Evolutionary conservation across 2,329 filamentous ascomycete species (phyloP).

Genomic region (Apiospora kogelbergensis): DNA sequence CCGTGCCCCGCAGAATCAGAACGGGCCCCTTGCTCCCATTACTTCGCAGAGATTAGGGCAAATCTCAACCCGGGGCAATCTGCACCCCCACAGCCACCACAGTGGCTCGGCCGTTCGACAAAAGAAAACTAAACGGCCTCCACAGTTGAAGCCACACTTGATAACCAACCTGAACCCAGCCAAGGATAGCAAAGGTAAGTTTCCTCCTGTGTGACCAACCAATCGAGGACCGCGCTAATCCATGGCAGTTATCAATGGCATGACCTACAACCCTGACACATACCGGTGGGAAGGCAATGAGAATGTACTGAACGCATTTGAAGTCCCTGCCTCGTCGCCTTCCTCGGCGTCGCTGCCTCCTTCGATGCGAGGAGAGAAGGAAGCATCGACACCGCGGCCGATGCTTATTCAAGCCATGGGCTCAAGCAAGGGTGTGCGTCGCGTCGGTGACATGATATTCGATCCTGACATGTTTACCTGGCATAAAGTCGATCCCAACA

Average conservation of each 20-base stretch:
- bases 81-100: conserved; percentile 43
- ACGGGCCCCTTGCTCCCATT: conserved; percentile 53
- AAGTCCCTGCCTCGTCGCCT: conserved; percentile 58
- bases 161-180: conserved; percentile 79
- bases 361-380: conserved; percentile 54
- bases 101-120: conserved; percentile 41
- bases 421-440: conserved; percentile 80
- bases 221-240: neutral
- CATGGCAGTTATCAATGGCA: conserved; percentile 72
- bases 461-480: conserved; percentile 97
- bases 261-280: conserved; percentile 88
- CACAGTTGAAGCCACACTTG: conserved; percentile 75
- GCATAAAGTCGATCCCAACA: conserved; percentile 71
- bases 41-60: conserved; percentile 56
- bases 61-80: conserved; percentile 48
- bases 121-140: conserved; percentile 57
- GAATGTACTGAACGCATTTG: conserved; percentile 77
- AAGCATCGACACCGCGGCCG: conserved; percentile 60
- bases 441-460: conserved; percentile 98
- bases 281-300: conserved; percentile 97
- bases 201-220: conserved; percentile 7
- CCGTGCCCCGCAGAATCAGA: conserved; percentile 52
- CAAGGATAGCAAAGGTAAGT: conserved; percentile 78
- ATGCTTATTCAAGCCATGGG: conserved; percentile 92
- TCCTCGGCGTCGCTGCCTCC: conserved; percentile 48